A percentile compares a stretch with the other conserved stretches of the same genome.
phyloP scores from a whole-genome alignment of 1,139 yeast genomes.

The Hemisphaericaspora xylofermentans region DNA sequence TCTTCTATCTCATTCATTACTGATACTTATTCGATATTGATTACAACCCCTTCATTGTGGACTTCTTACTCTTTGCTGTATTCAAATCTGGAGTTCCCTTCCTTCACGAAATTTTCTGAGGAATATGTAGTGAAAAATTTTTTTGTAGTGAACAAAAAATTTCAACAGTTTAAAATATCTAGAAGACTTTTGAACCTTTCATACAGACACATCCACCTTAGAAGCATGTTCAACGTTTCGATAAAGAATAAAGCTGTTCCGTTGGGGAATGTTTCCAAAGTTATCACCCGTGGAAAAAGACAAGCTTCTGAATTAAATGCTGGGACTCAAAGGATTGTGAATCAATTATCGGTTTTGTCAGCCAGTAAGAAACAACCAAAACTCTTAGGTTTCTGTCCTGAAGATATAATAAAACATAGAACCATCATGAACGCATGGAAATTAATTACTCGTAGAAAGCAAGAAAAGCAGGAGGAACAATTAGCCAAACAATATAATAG shows the following conservation, averaged over 20 bases:
- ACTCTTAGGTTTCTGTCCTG: slow-evolving; percentile 69
- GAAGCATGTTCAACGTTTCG: background rate
- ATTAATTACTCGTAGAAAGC: slow-evolving; percentile 51
- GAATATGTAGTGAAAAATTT: too few relatives aligned
- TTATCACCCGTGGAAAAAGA: slow-evolving; percentile 40
- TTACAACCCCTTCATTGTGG: too few relatives aligned
- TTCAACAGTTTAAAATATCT: too few relatives aligned
- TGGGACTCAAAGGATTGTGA: slow-evolving; percentile 63
- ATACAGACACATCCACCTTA: background rate
- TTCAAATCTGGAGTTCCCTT: too few relatives aligned
- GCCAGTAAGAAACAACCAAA: slow-evolving; percentile 89
- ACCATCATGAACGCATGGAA: slow-evolving; percentile 87
- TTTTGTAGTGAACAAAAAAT: background rate
- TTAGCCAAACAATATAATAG: slow-evolving; percentile 64
- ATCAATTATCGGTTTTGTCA: slow-evolving; percentile 80
- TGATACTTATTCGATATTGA: too few relatives aligned
- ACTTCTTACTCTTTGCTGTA: too few relatives aligned
- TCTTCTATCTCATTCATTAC: too few relatives aligned
- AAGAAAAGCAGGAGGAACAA: slow-evolving; percentile 41
- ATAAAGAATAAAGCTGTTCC: background rate
- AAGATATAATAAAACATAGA: slow-evolving; percentile 83
- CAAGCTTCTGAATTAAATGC: slow-evolving; percentile 41
- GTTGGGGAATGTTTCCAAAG: slow-evolving; percentile 11
- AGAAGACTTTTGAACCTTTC: too few relatives aligned
- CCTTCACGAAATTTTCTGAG: too few relatives aligned